Conservation (phyloP, 139 green algal genomes). For the Asterochloris sp. region DNA sequence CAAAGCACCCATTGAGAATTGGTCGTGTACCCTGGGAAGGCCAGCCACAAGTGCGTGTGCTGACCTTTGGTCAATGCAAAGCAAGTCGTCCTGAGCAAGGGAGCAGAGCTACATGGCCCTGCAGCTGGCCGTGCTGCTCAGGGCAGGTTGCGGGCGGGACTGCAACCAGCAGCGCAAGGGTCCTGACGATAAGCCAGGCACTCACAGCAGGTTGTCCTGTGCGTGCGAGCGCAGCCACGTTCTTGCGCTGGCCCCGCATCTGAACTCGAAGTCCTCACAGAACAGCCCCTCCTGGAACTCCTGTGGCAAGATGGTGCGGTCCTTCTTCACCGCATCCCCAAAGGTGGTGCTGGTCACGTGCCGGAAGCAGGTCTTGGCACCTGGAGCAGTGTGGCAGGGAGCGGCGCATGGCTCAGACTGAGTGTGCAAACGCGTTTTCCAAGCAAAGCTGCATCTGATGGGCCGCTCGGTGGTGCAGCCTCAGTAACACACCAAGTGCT, state of each 20-base stretch:
- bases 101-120: too few species aligned
- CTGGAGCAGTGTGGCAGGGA: constrained; percentile 18
- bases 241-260: constrained; percentile 65
- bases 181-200: neutral
- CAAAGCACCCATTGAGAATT: too few species aligned
- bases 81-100: too few species aligned
- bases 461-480: neutral
- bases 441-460: neutral
- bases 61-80: too few species aligned
- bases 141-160: too few species aligned
- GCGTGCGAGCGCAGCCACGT: constrained; percentile 85
- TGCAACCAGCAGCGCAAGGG: too few species aligned
- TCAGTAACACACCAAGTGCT: too few species aligned
- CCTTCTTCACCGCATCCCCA: constrained; percentile 46
- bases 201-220: constrained; percentile 82
- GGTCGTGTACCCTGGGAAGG: too few species aligned
- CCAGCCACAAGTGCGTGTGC: too few species aligned
- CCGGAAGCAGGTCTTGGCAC: constrained; percentile 77
- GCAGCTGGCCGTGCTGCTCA: too few species aligned
- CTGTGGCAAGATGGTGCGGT: constrained; percentile 53
- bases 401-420: too few species aligned
- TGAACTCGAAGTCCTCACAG: constrained; percentile 75
- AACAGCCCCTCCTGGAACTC: constrained; percentile 60
- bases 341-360: constrained; percentile 59
- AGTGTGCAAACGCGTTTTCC: neutral